Conservation (phyloP, 2,329 filamentous ascomycete genomes). For the Paracoccidioides brasiliensis region DNA sequence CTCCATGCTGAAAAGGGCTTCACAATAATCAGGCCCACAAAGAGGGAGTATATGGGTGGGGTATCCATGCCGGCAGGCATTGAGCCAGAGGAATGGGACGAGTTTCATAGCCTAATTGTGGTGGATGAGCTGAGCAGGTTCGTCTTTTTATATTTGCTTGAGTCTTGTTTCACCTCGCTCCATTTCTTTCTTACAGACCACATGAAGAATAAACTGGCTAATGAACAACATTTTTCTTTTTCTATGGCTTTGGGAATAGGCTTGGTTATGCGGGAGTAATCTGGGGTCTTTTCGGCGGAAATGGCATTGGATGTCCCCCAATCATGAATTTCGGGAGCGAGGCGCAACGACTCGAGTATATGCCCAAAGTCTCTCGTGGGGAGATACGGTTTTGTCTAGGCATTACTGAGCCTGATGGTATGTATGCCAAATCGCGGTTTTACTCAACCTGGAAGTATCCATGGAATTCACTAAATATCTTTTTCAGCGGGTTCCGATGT, state of each 20-base stretch:
- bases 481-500: constrained; percentile 47
- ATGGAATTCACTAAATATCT: constrained; percentile 15
- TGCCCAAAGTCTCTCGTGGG: constrained; percentile 46
- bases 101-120: constrained; percentile 43
- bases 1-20: constrained; percentile 30
- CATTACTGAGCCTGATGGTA: constrained; percentile 51
- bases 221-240: background rate
- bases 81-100: constrained; percentile 38
- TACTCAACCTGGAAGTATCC: background rate
- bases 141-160: background rate
- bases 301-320: constrained; percentile 50
- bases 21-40: constrained; percentile 25
- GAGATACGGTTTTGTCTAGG: constrained; percentile 50
- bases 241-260: constrained; percentile 21
- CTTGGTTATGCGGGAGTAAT: constrained; percentile 45
- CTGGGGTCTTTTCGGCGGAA: constrained; percentile 46
- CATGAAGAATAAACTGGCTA: background rate
- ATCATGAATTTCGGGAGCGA: constrained; percentile 49
- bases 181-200: background rate
- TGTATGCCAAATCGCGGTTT: constrained; percentile 5
- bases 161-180: background rate
- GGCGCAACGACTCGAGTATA: constrained; percentile 45
- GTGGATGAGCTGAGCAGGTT: constrained; percentile 38
- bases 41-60: constrained; percentile 27
- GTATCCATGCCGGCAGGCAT: constrained; percentile 35